Conservation (phyloP, 169 alveolate species). For the Fabrea salina region DNA sequence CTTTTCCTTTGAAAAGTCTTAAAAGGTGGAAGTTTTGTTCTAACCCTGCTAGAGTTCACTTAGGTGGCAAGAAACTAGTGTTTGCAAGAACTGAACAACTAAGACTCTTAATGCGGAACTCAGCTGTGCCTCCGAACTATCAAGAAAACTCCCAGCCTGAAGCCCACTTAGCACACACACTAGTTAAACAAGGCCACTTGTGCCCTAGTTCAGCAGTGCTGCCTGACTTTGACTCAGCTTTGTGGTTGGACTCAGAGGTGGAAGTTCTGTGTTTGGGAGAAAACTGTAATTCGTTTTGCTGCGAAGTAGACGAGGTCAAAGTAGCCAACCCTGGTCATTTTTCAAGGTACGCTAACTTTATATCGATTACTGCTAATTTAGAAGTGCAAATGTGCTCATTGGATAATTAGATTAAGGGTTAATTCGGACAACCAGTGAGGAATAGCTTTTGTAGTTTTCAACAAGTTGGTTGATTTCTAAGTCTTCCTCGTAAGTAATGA, state of each 20-base stretch:
- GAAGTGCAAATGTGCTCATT: neutral
- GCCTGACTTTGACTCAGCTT: conserved; percentile 2
- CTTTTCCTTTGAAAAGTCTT: neutral
- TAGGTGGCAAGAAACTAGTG: neutral
- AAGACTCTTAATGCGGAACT: neutral
- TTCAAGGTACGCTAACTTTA: conserved; percentile 2
- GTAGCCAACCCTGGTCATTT: conserved; percentile 13
- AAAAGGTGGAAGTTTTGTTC: neutral
- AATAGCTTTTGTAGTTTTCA: no score
- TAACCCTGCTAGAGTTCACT: conserved; percentile 5
- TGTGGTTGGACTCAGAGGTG: neutral
- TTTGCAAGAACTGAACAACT: conserved; percentile 21
- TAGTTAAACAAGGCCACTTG: neutral
- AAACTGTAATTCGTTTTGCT: neutral
- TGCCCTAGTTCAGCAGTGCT: neutral
- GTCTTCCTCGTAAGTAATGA: no score
- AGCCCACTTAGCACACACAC: conserved; percentile 8
- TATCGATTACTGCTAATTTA: neutral
- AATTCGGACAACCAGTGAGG: no score
- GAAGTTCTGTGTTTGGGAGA: conserved; percentile 13
- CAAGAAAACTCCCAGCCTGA: neutral
- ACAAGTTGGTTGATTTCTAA: no score
- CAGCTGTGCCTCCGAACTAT: neutral
- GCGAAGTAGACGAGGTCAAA: neutral
- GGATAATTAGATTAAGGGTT: no score